A percentile compares a stretch with the other conserved stretches of the same genome.
These are phyloP conservation scores for Syzygium oleosum DNA, from an alignment of 345 rosid genomes.

Conservation along the genomic window DNA sequence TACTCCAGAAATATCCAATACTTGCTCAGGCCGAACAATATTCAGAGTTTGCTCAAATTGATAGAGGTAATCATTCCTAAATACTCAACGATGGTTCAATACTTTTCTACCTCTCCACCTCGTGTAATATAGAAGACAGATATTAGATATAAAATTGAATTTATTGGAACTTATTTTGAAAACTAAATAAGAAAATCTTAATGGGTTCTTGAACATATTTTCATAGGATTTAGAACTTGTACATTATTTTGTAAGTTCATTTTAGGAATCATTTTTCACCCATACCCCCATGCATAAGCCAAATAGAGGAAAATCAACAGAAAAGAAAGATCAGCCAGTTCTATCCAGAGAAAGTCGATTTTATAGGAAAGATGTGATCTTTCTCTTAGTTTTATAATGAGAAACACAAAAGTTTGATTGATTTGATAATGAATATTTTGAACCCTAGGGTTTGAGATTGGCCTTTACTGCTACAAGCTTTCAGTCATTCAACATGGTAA, in stretches of 20 bases:
- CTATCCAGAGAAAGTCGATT: neutral
- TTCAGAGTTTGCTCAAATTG: neutral
- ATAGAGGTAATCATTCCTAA: neutral
- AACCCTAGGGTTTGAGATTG: neutral
- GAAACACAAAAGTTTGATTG: neutral
- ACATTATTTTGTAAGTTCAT: neutral
- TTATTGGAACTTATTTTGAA: neutral
- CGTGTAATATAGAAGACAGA: neutral
- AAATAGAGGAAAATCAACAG: neutral
- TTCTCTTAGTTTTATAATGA: neutral
- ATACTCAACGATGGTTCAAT: neutral
- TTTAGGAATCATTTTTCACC: neutral
- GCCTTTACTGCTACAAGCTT: neutral
- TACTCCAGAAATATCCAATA: neutral
- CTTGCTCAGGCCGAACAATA: neutral
- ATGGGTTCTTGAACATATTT: neutral
- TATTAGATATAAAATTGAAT: neutral
- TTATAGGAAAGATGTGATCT: neutral
- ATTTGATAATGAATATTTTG: neutral
- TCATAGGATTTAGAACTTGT: neutral
- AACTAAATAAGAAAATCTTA: neutral
- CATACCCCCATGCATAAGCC: neutral
- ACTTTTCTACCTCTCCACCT: neutral
- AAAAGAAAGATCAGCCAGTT: neutral
- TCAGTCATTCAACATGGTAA: neutral